Evolutionary conservation across 129 eudicot species (phyloP), one percentile per base, ranked within the genome.

Genomic region (Saussurea involucrata): DNA sequence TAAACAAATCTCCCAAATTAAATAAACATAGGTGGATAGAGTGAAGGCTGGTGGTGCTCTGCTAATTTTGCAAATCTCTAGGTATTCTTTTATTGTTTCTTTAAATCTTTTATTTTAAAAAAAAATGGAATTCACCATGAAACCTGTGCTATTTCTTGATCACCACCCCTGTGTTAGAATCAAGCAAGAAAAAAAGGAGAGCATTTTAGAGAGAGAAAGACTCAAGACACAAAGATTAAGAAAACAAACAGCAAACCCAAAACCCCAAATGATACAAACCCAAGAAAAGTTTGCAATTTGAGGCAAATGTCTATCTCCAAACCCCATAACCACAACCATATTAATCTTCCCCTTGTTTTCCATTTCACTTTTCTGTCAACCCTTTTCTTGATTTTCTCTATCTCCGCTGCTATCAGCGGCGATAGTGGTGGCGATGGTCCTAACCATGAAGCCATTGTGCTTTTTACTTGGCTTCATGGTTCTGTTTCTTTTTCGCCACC

Each of bases 281-380:
- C 90, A 68, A 86, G 88, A 82, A 87, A 89, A 71, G 86, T 88
- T 85, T 86, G 90, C 88, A 87, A 88, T 57, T 88, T 91, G 92
- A 91, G 86, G 97, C 94, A 85, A 83, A 86, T 87, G 92, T 85
- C 82, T 63, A 85, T 76, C 74, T 80, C 88, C 78, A 89, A 85
- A 83, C 86, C 75, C 55, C 65, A 61, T 63, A 61, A 78, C 83
- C 66, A 64, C 49, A 36, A 66, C 71, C 86, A 44, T 36, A 63
- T 65, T 66, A 58, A 28, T 25, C 82, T 29, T 64, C 29, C 66
- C 61, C 8, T 32, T 24, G 8, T 36, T 71, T 63, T 70, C 81
- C 44, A 64, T 66, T 25, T 76, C 73, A 31, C 3, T 69, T 53
- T 32, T 32, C 40, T 80, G 17, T 24, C 27, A 74, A 53, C 68